Evolutionary conservation across 2,329 filamentous ascomycete genomes (phyloP).

Genomic region (Fonsecaea pugnacius): DNA sequence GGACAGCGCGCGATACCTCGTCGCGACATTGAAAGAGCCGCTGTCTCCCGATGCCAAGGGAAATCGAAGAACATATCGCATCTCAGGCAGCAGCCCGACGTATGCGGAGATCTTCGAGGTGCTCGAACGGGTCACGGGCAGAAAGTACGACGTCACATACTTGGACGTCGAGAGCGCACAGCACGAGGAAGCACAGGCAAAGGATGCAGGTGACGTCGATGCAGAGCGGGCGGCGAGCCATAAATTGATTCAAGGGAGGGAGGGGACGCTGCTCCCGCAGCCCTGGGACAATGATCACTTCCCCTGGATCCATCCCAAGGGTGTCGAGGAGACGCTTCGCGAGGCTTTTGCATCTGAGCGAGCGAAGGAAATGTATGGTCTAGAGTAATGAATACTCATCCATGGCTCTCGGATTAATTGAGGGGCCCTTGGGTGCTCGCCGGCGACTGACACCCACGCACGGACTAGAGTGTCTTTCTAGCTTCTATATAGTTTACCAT

Average conservation of each 20-base stretch:
- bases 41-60: slow-evolving; percentile 1
- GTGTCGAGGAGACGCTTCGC: slow-evolving; percentile 10
- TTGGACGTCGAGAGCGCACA: slow-evolving; percentile 23
- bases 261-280: slow-evolving; percentile 17
- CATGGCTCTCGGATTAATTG: too few species aligned
- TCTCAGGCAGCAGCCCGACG: slow-evolving; percentile 17
- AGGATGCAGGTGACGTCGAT: slow-evolving; percentile 19
- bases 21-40: slow-evolving; percentile 21
- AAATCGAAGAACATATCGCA: slow-evolving; percentile 20
- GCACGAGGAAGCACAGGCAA: slow-evolving; percentile 19
- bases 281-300: slow-evolving; percentile 25
- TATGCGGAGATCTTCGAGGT: slow-evolving; percentile 21
- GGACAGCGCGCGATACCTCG: slow-evolving; percentile 21
- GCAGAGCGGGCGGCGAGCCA: slow-evolving; percentile 24
- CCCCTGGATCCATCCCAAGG: slow-evolving; percentile 11
- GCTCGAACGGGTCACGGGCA: slow-evolving; percentile 19
- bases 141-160: slow-evolving; percentile 21
- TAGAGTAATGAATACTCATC: slow-evolving; percentile 34
- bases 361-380: slow-evolving; percentile 25
- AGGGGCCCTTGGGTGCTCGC: too few species aligned
- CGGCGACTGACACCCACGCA: too few species aligned
- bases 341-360: slow-evolving; percentile 17
- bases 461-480: not conserved
- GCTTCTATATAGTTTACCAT: not conserved
- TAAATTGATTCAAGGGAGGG: slow-evolving; percentile 23